Evolutionary conservation across 164 flowering plant species (phyloP), one percentile per base, ranked within the genome.

Genomic region (Protea cynaroides): DNA sequence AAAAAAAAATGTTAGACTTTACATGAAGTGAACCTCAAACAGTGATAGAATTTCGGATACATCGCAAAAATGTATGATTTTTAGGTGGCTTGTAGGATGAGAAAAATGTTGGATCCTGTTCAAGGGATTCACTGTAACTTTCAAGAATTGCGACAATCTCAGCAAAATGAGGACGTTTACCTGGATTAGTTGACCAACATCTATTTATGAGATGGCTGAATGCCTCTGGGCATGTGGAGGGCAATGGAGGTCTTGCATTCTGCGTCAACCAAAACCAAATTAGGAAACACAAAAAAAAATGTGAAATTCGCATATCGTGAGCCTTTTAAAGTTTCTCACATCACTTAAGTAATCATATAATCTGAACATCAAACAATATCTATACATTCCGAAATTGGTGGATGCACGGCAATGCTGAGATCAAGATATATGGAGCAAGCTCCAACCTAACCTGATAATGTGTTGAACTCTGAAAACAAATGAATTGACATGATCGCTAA

Each of bases 221-320:
- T 61, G 89, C 92, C 59, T 51, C 0, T 0, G 97, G 97, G 59
- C 94, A 86, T 25, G 69, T 47, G 13, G 85, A 15, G 4, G 90
- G 92, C 69, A 93, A 65, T 40, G 94, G 89, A 22, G 98, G 98
- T 68, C 98, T 83, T 25, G 90, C 94, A 76, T 93, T 90, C 98
- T 93, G 93, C 85, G 74, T 12, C 49, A 67, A 62, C 49, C 34
- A 4, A 1, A 56, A 58, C 47, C n/a, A 24, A 61, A 21, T 58
- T 15, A 50, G n/a, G n/a, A n/a, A n/a, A n/a, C n/a, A n/a, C n/a
- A n/a, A n/a, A 43, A 57, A 55, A 70, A 59, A 10, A 47, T 6
- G 53, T 22, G 21, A 34, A 12, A 9, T 17, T 58, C 34, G 19
- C 11, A 59, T 19, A 17, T 19, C 1, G 25, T 7, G 25, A 51